Evolutionary conservation across 331 rosid genomes (phyloP).

Genomic region (Prunus yedoensis): DNA sequence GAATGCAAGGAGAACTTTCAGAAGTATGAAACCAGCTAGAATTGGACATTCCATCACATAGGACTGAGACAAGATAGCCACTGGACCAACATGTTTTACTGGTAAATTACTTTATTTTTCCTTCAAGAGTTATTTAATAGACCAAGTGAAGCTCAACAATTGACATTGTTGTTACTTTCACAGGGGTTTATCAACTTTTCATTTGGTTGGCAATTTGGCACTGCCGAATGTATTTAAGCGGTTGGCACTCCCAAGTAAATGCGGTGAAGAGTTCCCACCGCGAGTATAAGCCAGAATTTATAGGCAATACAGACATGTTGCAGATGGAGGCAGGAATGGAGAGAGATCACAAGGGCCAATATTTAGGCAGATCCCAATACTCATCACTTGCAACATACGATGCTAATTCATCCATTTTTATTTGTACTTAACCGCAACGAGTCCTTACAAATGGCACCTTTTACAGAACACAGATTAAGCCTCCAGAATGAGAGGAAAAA

Average conservation of each 20-base stretch:
- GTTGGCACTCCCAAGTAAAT: not conserved
- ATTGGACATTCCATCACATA: slow-evolving; percentile 47
- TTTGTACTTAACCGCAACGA: not conserved
- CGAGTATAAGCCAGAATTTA: not conserved
- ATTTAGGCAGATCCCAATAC: slow-evolving; percentile 18
- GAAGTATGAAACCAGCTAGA: slow-evolving; percentile 61
- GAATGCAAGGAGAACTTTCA: slow-evolving; percentile 41
- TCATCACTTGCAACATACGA: slow-evolving; percentile 7
- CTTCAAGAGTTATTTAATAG: not conserved
- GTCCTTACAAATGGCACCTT: not conserved
- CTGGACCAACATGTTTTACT: slow-evolving; percentile 19
- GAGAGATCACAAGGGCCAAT: slow-evolving; percentile 8
- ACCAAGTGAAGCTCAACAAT: not conserved
- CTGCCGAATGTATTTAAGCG: not conserved
- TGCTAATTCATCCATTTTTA: slow-evolving; percentile 14
- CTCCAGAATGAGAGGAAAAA: slow-evolving; percentile 16
- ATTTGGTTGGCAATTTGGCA: not conserved
- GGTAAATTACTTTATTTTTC: slow-evolving; percentile 26
- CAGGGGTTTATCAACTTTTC: slow-evolving; percentile 33
- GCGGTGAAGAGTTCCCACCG: not conserved
- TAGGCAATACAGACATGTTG: slow-evolving; percentile 3
- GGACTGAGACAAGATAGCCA: slow-evolving; percentile 15
- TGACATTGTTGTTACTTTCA: not conserved
- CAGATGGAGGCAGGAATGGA: slow-evolving; percentile 10
- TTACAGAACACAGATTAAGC: not conserved